Evolutionary conservation across 805 yeast genomes (phyloP), one percentile per base, ranked within the genome.

Genomic region (Pichia paraexigua): DNA sequence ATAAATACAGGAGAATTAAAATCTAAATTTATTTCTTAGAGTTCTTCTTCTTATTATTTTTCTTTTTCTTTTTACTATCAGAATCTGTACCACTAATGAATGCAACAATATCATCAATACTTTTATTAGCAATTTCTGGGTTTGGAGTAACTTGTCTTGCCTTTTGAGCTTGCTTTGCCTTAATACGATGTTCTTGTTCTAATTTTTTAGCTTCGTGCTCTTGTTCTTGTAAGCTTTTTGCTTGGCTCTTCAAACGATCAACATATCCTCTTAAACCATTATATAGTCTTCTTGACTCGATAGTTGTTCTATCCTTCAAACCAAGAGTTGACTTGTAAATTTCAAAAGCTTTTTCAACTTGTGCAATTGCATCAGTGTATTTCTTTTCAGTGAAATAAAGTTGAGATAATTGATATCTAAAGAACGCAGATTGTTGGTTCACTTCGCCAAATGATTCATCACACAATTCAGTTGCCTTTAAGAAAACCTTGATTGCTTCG

Each of bases 351-450:
- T 69, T 71, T 20, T 75, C 69, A 60, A 83, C 79, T 52, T 76
- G 74, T 18, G 74, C 79, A 49, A 78, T 67, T 0, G 96, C 83
- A 24, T 72, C 78, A 48, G 74, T 71, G 59, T 76, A 75, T 52
- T 82, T 80, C 44, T 76, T 74, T 28, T 66, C 57, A 30, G 77
- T 68, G 35, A 84, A 78, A 48, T 79, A 75, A 43, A 81, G 65
- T 60, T 84, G 84, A 25, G 85, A 81, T n/a, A 77, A 65, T 65
- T 92, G 87, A 71, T 82, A 87, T 58, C 78, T 76, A 55, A 85
- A 71, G 56, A 80, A 73, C 22, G 83, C 96, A 27, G 84, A 75
- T 50, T 82, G 76, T 58, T 79, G 80, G 15, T 85, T 76, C 13
- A 74, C 70, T 18, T 69, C 76, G 46, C 91, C 94, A 61, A 79